phyloP scores from a whole-genome alignment of 257 asterid species.

The Solanum dulcamara region DNA sequence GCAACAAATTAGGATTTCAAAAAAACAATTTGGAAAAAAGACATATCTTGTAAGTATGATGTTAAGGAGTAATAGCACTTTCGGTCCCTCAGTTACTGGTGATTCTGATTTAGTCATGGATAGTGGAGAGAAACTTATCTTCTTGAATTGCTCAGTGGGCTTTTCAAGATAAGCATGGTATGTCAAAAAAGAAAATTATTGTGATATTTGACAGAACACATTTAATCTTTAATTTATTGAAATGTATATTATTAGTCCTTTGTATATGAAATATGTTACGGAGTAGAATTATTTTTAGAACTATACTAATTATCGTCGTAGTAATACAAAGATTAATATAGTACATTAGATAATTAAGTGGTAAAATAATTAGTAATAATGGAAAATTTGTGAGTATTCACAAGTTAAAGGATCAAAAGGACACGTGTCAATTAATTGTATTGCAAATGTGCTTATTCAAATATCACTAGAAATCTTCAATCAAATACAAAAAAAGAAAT shows the following conservation, averaged over 20 bases:
- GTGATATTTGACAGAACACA: neutral
- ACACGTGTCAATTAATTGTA: neutral
- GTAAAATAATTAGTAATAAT: neutral
- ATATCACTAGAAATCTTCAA: too few relatives aligned
- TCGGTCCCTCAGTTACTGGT: neutral
- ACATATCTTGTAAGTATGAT: neutral
- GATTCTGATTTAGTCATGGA: too few relatives aligned
- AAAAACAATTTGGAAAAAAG: neutral
- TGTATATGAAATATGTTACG: neutral
- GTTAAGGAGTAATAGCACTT: neutral
- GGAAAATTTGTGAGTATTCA: neutral
- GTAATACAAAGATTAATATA: neutral
- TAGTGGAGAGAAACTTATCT: too few relatives aligned
- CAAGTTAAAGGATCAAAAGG: too few relatives aligned
- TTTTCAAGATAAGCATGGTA: too few relatives aligned
- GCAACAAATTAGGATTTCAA: neutral
- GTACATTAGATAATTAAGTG: neutral
- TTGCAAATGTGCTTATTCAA: rapidly evolving
- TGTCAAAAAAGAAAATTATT: too few relatives aligned
- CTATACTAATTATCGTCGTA: neutral
- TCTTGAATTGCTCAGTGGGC: too few relatives aligned
- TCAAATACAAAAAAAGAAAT: too few relatives aligned
- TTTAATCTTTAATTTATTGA: neutral
- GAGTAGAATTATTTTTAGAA: neutral
- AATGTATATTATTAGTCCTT: neutral